These are phyloP conservation scores for Fraxinus velutina DNA, from an alignment of 305 asterid genomes.

Conservation along the genomic window DNA sequence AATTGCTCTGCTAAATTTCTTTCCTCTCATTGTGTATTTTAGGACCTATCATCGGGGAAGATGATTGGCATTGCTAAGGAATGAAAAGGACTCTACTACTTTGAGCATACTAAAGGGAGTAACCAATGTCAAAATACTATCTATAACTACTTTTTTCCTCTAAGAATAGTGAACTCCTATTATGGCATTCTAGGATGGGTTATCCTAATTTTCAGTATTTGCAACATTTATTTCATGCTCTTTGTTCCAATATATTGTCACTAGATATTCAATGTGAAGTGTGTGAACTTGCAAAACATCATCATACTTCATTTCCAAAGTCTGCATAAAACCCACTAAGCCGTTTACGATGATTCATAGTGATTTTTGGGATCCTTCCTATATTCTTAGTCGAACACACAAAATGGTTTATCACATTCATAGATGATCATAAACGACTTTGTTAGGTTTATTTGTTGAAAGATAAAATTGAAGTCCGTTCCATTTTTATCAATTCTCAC, in stretches of 20 bases:
- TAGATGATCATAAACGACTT: background rate
- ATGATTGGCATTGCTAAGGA: background rate
- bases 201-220: background rate
- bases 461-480: background rate
- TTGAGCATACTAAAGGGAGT: background rate
- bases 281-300: background rate
- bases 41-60: background rate
- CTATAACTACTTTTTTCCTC: background rate
- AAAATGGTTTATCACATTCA: background rate
- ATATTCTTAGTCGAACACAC: background rate
- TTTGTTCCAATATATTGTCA: background rate
- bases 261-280: background rate
- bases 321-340: background rate
- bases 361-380: background rate
- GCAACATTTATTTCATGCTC: background rate
- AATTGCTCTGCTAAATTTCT: background rate
- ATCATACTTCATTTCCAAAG: background rate
- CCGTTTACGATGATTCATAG: background rate
- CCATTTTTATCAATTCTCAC: no score
- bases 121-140: background rate
- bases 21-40: background rate
- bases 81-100: background rate
- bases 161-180: background rate
- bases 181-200: background rate
- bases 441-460: background rate